A percentile compares a stretch with the other conserved stretches of the same genome.
phyloP scores from a whole-genome alignment of 2,329 filamentous ascomycete species.

The Xylariaceae sp. region DNA sequence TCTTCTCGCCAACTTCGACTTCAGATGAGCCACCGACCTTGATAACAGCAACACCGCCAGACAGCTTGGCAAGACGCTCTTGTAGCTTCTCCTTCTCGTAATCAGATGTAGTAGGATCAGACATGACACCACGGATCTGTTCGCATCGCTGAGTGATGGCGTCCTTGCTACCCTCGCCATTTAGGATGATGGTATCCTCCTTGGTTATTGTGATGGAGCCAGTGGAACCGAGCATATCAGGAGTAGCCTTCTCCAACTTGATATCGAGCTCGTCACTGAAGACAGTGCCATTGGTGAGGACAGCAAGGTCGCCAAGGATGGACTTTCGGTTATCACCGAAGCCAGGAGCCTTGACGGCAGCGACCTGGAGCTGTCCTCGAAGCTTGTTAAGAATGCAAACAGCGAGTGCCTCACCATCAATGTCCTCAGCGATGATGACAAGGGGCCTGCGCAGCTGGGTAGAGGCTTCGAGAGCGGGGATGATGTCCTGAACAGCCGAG shows the following conservation, averaged over 20 bases:
- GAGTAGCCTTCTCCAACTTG: constrained; percentile 97
- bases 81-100: constrained; percentile 99
- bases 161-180: constrained; percentile 96
- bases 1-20: constrained; percentile 99
- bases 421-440: constrained; percentile 98
- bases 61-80: constrained; percentile 99
- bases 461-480: constrained; percentile 95
- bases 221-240: constrained; percentile 94
- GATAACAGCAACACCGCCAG: constrained; percentile 98
- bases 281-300: constrained; percentile 95
- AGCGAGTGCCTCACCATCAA: constrained; percentile 96
- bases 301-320: constrained; percentile 93
- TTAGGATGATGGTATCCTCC: constrained; percentile 98
- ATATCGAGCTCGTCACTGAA: constrained; percentile 98
- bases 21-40: constrained; percentile 98
- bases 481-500: constrained; percentile 97
- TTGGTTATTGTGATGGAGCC: constrained; percentile 99
- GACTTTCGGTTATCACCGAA: constrained; percentile 99
- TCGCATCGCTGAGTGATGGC: constrained; percentile 92
- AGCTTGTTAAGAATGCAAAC: constrained; percentile 99
- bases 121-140: constrained; percentile 97
- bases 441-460: constrained; percentile 94
- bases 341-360: constrained; percentile 97
- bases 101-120: constrained; percentile 90
- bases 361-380: constrained; percentile 97